A percentile compares a stretch with the other conserved stretches of the same genome.
These are phyloP conservation scores for Pseudoneurospora amorphoporcata DNA, from an alignment of 495 filamentous ascomycete species.

Conservation along the genomic window DNA sequence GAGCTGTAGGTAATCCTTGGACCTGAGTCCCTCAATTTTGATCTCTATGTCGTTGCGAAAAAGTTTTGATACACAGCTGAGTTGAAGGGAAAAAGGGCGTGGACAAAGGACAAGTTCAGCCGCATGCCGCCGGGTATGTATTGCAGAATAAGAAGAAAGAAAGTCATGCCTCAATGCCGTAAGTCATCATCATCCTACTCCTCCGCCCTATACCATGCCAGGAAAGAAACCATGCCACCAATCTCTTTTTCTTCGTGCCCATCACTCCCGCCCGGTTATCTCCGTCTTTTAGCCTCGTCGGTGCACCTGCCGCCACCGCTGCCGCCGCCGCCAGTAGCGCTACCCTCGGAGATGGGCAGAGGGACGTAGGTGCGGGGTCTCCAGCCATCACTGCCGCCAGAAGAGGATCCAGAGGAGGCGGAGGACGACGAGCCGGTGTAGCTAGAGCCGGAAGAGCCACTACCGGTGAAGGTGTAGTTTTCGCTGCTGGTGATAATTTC, in stretches of 20 bases:
- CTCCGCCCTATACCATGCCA: not conserved
- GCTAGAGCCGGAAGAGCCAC: not conserved
- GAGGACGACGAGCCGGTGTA: not conserved
- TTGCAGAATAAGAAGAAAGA: not conserved
- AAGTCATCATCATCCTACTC: not conserved
- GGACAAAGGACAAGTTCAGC: not conserved
- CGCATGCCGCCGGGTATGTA: not conserved
- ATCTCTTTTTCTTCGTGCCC: not conserved
- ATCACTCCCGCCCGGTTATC: not conserved
- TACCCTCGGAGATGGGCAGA: not conserved
- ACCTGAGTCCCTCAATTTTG: not conserved
- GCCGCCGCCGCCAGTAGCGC: not conserved
- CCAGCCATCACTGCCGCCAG: not conserved
- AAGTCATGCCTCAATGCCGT: not conserved
- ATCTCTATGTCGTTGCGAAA: not conserved
- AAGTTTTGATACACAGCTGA: not conserved
- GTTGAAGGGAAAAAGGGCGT: not conserved
- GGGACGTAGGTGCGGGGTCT: not conserved
- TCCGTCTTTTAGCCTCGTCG: not conserved
- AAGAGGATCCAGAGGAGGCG: not conserved
- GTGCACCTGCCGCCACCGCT: not conserved
- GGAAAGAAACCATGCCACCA: not conserved
- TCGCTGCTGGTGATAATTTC: not conserved
- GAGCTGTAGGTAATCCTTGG: not conserved
- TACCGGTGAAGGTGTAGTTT: not conserved